Conservation (phyloP, 1,284 basidiomycete genomes). For the Leccinum fallax region DNA sequence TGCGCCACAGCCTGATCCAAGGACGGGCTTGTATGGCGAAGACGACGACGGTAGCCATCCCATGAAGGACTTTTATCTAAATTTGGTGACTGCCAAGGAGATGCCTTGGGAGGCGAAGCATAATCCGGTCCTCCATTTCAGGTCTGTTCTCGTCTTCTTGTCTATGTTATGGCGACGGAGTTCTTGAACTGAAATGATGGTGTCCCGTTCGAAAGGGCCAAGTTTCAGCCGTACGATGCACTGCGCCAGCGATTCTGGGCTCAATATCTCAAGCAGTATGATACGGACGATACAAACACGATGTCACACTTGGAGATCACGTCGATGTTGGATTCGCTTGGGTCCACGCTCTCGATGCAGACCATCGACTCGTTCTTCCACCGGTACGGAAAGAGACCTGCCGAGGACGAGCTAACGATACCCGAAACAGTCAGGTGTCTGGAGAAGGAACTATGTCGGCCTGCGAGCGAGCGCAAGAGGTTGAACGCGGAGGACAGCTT, state of each 20-base stretch:
- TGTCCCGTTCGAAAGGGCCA: conserved; percentile 56
- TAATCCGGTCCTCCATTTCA: conserved; percentile 60
- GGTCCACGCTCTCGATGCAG: no score
- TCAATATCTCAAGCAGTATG: conserved; percentile 89
- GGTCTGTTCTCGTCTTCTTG: conserved; percentile 42
- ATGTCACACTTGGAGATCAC: conserved; percentile 88
- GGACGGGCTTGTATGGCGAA: conserved; percentile 70
- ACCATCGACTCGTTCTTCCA: no score
- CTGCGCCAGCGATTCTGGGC: conserved; percentile 92
- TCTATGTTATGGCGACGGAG: background rate
- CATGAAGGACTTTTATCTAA: conserved; percentile 71
- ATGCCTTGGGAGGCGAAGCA: conserved; percentile 66
- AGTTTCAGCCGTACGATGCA: conserved; percentile 93
- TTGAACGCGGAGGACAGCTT: conserved; percentile 47
- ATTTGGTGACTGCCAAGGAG: conserved; percentile 55
- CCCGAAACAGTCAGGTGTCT: conserved; percentile 78
- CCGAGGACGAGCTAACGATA: conserved; percentile 17
- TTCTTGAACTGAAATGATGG: background rate
- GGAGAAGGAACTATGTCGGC: conserved; percentile 78
- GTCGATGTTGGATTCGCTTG: conserved; percentile 37
- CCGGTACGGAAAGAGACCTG: no score
- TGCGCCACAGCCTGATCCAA: conserved; percentile 72
- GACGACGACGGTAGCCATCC: conserved; percentile 41
- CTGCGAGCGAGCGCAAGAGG: conserved; percentile 69
- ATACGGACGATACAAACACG: conserved; percentile 81